These are phyloP conservation scores for Zostera marina DNA, from an alignment of 116 monocot genomes.

Conservation along the genomic window DNA sequence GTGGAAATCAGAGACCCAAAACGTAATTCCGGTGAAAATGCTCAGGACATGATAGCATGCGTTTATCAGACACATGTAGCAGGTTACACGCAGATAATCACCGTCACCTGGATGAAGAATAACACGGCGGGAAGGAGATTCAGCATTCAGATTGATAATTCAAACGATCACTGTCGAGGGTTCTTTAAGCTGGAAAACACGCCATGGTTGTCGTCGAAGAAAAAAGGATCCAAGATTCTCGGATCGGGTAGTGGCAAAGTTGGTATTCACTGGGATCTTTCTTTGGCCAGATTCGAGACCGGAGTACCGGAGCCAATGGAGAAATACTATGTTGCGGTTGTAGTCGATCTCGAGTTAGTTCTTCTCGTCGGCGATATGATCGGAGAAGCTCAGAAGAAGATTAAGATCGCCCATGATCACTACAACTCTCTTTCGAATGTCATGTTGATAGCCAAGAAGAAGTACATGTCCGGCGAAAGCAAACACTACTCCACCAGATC, in stretches of 20 bases:
- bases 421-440: constrained; percentile 8
- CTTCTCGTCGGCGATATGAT: constrained; percentile 27
- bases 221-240: constrained; percentile 41
- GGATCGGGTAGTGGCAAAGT: constrained; percentile 9
- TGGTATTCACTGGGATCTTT: constrained; percentile 35
- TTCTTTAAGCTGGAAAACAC: constrained; percentile 52
- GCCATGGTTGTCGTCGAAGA: constrained; percentile 49
- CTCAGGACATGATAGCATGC: constrained; percentile 38
- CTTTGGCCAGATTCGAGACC: constrained; percentile 16
- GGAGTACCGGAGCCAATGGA: constrained; percentile 20
- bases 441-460: constrained; percentile 17
- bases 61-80: constrained; percentile 27
- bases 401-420: neutral
- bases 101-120: constrained; percentile 45
- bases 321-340: constrained; percentile 23
- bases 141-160: constrained; percentile 35
- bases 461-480: constrained; percentile 25
- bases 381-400: constrained; percentile 24
- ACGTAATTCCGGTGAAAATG: constrained; percentile 9
- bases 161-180: constrained; percentile 9
- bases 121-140: constrained; percentile 31
- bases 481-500: constrained; percentile 22
- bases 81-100: constrained; percentile 14
- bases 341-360: constrained; percentile 22
- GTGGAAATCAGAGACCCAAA: too few relatives aligned